phyloP scores from a whole-genome alignment of 1,139 yeast genomes.

The Diutina neorugosa region DNA sequence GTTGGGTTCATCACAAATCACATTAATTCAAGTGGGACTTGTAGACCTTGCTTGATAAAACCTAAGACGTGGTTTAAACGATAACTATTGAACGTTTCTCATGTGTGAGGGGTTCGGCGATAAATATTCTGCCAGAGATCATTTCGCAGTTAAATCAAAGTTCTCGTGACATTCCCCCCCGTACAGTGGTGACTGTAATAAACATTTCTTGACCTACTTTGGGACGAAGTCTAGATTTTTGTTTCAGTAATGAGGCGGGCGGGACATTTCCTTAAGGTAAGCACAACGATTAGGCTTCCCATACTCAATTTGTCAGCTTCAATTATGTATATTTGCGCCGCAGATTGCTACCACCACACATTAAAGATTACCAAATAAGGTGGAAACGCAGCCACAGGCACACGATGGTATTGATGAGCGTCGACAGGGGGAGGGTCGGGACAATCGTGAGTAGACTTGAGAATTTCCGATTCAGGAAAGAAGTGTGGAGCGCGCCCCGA shows the following conservation, averaged over 20 bases:
- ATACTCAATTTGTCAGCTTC: neutral
- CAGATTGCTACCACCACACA: neutral
- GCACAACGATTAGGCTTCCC: neutral
- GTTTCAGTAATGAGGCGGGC: neutral
- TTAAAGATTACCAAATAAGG: neutral
- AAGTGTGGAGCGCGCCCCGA: neutral
- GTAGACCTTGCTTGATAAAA: no score
- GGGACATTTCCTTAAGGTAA: neutral
- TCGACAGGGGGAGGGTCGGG: neutral
- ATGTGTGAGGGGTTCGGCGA: no score
- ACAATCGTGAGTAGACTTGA: neutral
- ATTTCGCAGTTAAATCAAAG: no score
- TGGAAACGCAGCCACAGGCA: neutral
- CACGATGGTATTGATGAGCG: neutral
- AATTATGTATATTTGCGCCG: neutral
- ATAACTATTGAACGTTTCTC: no score
- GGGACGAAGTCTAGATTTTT: no score
- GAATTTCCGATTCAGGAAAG: neutral
- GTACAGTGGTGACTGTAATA: no score
- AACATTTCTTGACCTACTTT: no score
- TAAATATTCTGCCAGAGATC: no score
- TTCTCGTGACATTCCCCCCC: no score
- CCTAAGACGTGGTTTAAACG: no score
- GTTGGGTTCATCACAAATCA: no score
- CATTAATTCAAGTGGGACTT: no score